Conservation (phyloP, 1,284 basidiomycete species). For the Filobasidium uniguttulatum region DNA sequence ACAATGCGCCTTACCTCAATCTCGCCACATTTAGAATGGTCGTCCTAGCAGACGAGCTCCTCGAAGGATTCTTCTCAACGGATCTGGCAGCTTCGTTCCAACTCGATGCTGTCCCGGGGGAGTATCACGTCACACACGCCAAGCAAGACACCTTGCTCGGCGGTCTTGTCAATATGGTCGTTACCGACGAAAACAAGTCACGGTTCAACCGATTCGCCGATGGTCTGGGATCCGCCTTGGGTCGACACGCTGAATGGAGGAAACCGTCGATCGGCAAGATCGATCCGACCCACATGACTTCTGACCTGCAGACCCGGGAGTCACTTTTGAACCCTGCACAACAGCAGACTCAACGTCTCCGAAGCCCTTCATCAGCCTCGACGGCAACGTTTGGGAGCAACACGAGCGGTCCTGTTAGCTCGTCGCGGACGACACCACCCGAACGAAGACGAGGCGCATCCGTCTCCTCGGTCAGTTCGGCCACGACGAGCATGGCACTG, state of each 20-base stretch:
- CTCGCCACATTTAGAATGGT: constrained; percentile 84
- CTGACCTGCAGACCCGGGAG: constrained; percentile 74
- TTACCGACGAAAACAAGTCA: constrained; percentile 52
- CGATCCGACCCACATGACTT: constrained; percentile 40
- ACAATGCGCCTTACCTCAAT: constrained; percentile 70
- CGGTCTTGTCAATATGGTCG: constrained; percentile 72
- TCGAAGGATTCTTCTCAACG: constrained; percentile 86
- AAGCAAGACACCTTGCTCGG: constrained; percentile 52
- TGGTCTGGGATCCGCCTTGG: constrained; percentile 81
- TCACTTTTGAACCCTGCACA: constrained; percentile 49
- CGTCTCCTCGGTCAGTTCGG: too few species aligned
- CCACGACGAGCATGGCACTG: too few species aligned
- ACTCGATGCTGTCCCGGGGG: constrained; percentile 54
- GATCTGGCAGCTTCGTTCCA: constrained; percentile 78
- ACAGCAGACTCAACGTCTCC: constrained; percentile 16
- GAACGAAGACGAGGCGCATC: constrained; percentile 46
- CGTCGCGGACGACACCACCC: too few species aligned
- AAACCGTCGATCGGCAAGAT: constrained; percentile 70
- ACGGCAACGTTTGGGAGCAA: constrained; percentile 18
- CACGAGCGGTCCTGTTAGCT: background rate
- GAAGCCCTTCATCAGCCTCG: constrained; percentile 25
- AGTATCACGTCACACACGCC: constrained; percentile 40
- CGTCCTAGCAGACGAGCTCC: constrained; percentile 80
- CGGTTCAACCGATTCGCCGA: constrained; percentile 53
- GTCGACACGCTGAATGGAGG: constrained; percentile 51